Percentiles rank a stretch among this genome's conserved stretches.
phyloP scores from a whole-genome alignment of 202 grass and related monocot genomes.

The Cymbopogon flexuosus region DNA sequence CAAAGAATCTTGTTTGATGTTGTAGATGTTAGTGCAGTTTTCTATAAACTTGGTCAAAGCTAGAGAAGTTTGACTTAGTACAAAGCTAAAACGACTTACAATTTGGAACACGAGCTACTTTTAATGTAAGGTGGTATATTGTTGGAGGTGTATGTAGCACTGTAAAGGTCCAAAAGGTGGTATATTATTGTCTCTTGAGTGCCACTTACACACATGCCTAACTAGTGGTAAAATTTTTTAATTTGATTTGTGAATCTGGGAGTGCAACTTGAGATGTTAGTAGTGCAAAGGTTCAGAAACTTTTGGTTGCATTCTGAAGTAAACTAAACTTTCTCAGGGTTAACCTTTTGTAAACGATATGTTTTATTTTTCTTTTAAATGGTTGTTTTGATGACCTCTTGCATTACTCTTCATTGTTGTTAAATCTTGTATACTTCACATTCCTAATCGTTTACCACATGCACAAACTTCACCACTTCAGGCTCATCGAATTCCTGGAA shows the following conservation, averaged over 20 bases:
- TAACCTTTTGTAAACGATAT: background rate
- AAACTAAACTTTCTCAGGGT: background rate
- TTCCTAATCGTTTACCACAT: background rate
- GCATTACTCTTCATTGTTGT: constrained; percentile 1
- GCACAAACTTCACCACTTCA: constrained; percentile 2
- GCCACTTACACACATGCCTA: background rate
- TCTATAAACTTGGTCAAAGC: background rate
- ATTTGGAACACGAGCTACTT: background rate
- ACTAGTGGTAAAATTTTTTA: background rate
- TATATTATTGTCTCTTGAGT: background rate
- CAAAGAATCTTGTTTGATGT: background rate
- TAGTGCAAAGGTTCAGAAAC: background rate
- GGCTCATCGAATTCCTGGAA: constrained; percentile 50
- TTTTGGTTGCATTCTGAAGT: background rate
- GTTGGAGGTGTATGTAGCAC: background rate
- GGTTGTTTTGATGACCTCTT: background rate
- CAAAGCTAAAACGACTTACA: background rate
- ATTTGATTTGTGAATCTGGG: background rate
- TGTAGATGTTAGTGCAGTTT: background rate
- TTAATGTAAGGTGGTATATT: background rate
- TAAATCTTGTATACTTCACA: background rate
- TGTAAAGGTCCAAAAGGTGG: background rate
- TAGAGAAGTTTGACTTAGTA: background rate
- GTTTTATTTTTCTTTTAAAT: background rate
- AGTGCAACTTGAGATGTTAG: background rate